Base-by-base conservation (phyloP, 805 yeast species). In the Monosporozyma siamensis region DNA sequence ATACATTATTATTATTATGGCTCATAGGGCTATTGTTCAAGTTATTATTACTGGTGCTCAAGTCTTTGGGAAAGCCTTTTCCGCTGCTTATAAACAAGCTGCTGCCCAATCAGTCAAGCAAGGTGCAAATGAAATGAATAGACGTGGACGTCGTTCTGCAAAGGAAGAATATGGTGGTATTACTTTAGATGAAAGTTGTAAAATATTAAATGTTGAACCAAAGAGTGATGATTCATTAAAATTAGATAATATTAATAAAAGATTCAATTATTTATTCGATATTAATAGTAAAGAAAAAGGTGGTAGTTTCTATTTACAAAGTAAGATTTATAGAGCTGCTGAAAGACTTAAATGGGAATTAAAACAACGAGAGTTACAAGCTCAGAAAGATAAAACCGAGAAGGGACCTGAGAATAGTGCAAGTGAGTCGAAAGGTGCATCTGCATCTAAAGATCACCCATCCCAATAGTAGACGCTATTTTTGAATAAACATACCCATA, bases 11-110 rank as follows among this genome's bases (percentile, higher is more conserved):
- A n/a, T n/a, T 4, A 38, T 18, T 4, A 59, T 64, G 97, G 97
- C 98, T 48, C 95, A 92, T 64, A 78, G 97, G 70, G 74, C 94
- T 44, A 59, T 90, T 43, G 86, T 85, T 50, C 90, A 85, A 64
- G 95, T 92, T 49, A 74, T 88, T 39, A 76, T 89, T 56, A 89
- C 97, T 8, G 97, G 97, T 44, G 94, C 97, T 4, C 81, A 86
- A 53, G 97, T 90, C 24, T 88, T 92, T 59, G 97, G 97, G 44
- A 77, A 85, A 53, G 98, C 98, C 0, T 92, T 92, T 62, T 74
- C 87, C n/a, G 95, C 88, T 62, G 97, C 98, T 0, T 92, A 90
- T 71, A 83, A 81, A 56, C 97, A 92, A 67, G 95, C 95, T 2
- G 96, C 97, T 14, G 85, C 90, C 41, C 89, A 89, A 42, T 79